Conservation (phyloP, 2,329 filamentous ascomycete genomes). For the Paecilomyces sp. region DNA sequence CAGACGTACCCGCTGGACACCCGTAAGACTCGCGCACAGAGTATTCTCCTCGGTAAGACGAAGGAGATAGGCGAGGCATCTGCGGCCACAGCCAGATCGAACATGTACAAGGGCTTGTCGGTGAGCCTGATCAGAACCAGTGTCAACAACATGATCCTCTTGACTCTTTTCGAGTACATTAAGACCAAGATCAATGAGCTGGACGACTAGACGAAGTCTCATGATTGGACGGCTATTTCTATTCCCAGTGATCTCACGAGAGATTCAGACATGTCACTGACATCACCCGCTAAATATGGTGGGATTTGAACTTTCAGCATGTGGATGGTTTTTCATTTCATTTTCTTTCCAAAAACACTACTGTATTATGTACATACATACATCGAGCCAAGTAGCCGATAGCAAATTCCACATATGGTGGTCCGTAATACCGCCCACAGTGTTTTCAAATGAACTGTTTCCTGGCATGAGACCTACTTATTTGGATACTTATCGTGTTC, state of each 20-base stretch:
- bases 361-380: slow-evolving; percentile 3
- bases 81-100: slow-evolving; percentile 31
- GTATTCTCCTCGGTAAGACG: slow-evolving; percentile 36
- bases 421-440: not conserved
- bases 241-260: not conserved
- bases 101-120: slow-evolving; percentile 43
- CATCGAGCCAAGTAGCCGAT: not conserved
- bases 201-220: slow-evolving; percentile 14
- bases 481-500: no score
- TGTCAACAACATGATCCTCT: slow-evolving; percentile 43
- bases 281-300: not conserved
- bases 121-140: slow-evolving; percentile 40
- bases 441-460: not conserved
- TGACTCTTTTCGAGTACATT: slow-evolving; percentile 40
- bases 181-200: slow-evolving; percentile 37
- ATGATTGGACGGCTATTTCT: not conserved
- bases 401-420: not conserved
- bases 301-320: not conserved
- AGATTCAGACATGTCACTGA: slow-evolving; percentile 1
- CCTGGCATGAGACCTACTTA: no score
- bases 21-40: slow-evolving; percentile 43
- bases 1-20: slow-evolving; percentile 44
- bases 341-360: slow-evolving; percentile 2
- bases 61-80: slow-evolving; percentile 36
- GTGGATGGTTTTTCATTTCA: not conserved